Evolutionary conservation across 2,329 filamentous ascomycete genomes (phyloP), one percentile per base, ranked within the genome.

Genomic region (Colletotrichum eremochloae): DNA sequence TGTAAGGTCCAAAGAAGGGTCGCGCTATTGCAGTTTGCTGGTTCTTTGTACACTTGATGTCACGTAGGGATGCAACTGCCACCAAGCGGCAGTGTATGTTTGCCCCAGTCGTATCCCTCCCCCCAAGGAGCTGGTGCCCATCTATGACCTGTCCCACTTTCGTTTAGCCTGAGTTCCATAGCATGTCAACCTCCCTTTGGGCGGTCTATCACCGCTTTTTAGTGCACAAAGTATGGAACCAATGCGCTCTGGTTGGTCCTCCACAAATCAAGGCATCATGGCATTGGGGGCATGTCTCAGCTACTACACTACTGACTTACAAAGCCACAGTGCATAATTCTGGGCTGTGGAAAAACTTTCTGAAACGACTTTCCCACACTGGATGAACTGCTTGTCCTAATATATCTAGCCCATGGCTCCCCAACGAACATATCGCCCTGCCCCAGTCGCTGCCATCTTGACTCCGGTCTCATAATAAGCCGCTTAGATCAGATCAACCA

Each of bases 281-380:
- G 24, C 24, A 24, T 24, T 24, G 24, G 24, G 24, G 24, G 24
- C 24, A 24, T 24, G 24, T 24, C 24, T 24, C 24, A 24, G 24
- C 24, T 24, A 24, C 24, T 24, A 24, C 24, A 24, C 24, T 24
- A 24, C 24, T 24, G 24, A 24, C 24, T 42, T 15, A 44, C 24
- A 9, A 7, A 20, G 7, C 18, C 20, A 5, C 2, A 20, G 2
- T 9, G 18, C 44, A 20, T 18, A 20, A 18, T 9, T 46, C 5
- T 46, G 18, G 12, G 2, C 5, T 42, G 40, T 11, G 15, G 40
- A 42, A 42, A 38, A 38, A 5, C 40, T 50, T 40, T 18, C 33
- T 67, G 68, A 68, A 68, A 68, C 63, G 11, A n/a, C 44, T 33
- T 36, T 24, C 44, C 53, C 53, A 36, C 9, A 66, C 29, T 44